Conservation (phyloP, 1,284 basidiomycete genomes). For the Sanguinoderma infundibulare region DNA sequence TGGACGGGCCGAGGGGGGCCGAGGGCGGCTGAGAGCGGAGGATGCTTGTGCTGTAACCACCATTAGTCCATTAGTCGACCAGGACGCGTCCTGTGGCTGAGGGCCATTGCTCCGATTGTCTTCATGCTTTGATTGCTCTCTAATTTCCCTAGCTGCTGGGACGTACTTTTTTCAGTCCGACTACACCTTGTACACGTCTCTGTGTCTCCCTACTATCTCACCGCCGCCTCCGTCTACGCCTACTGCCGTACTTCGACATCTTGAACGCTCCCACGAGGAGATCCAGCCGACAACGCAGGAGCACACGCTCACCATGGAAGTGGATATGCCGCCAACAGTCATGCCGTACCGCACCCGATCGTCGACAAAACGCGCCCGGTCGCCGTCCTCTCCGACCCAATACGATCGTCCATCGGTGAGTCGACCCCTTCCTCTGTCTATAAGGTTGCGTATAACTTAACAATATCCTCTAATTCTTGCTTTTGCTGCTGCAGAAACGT, state of each 20-base stretch:
- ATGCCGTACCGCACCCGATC: conserved; percentile 42
- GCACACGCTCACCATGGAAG: conserved; percentile 32
- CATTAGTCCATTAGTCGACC: too few species aligned
- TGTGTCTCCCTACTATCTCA: neutral
- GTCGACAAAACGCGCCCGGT: conserved; percentile 57
- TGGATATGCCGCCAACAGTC: conserved; percentile 43
- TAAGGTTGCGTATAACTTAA: too few species aligned
- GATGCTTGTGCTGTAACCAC: neutral
- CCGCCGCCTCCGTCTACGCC: neutral
- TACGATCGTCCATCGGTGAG: conserved; percentile 57
- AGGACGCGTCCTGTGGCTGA: neutral
- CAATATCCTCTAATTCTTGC: neutral
- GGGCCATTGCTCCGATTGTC: neutral
- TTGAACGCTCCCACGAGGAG: neutral
- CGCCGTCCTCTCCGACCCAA: conserved; percentile 50
- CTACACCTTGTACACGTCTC: neutral
- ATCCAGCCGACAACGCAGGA: neutral
- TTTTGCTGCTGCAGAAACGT: conserved; percentile 53
- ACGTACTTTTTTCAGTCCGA: neutral
- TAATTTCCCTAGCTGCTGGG: neutral
- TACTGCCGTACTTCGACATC: neutral
- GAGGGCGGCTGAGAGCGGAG: neutral
- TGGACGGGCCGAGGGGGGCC: neutral
- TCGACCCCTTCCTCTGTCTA: conserved; percentile 2
- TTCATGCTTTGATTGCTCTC: neutral